Evolutionary conservation across 257 asterid genomes (phyloP).

Genomic region (Scutellaria minor): DNA sequence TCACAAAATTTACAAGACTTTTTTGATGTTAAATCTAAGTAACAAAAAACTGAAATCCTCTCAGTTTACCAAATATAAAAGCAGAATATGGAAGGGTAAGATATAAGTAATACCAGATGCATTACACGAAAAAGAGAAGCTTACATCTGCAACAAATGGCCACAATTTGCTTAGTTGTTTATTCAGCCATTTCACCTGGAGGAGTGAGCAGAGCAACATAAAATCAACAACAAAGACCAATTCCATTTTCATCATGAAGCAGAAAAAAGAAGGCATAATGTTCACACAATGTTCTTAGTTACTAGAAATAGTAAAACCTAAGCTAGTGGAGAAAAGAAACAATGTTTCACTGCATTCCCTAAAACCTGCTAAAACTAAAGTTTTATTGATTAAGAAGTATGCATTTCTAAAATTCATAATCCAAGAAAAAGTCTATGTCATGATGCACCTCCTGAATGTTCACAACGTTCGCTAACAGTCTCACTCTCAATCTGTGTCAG

Average conservation of each 20-base stretch:
- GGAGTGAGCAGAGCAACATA: conserved; percentile 30
- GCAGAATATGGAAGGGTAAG: conserved; percentile 4
- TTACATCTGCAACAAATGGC: conserved; percentile 99
- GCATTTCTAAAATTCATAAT: background rate
- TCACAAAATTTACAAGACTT: background rate
- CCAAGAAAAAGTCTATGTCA: background rate
- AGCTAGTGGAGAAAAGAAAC: background rate
- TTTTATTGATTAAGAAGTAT: conserved; percentile 19
- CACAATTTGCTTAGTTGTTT: conserved; percentile 85
- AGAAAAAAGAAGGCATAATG: conserved; percentile 14
- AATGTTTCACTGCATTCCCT: conserved; percentile 2
- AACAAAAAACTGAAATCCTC: conserved; percentile 5
- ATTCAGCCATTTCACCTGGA: conserved; percentile 98
- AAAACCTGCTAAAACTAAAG: conserved; percentile 2
- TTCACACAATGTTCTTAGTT: conserved; percentile 6
- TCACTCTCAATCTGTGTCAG: background rate
- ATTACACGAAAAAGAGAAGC: conserved; percentile 37
- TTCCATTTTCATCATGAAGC: conserved; percentile 11
- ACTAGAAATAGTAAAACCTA: background rate
- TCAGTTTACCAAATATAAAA: background rate
- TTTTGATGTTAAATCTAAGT: background rate
- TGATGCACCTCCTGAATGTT: conserved; percentile 17
- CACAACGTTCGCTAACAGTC: background rate
- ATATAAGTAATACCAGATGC: background rate
- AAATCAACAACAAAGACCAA: conserved; percentile 23